Evolutionary conservation across 2,329 filamentous ascomycete genomes (phyloP), one percentile per base, ranked within the genome.

Genomic region (Ceratocystis ficicola): DNA sequence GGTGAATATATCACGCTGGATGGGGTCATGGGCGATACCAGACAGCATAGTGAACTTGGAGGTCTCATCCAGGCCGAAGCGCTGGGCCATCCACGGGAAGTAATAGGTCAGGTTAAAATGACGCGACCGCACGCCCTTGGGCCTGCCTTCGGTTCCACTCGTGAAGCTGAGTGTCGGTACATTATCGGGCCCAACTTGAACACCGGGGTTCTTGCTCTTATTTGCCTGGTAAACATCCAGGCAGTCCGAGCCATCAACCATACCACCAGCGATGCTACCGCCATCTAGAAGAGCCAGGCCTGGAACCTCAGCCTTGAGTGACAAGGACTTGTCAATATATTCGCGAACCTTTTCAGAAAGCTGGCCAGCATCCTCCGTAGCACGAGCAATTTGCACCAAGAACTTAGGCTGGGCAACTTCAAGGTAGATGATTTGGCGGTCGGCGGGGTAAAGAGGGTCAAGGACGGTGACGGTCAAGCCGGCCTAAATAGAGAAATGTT

Each of bases 1-100:
- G 0, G 88, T 97, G 74, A 96, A 92, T 65, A 96, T 95, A 73
- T 97, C 83, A 70, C 79, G 73, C 72, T 71, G 67, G n/a, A 69
- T 69, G 20, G 67, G 67, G 22, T 87, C 85, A 73, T 94, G 88
- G 2, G 89, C 88, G 71, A 96, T 95, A 60, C 92, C 92, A 62
- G 83, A 88, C 6, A 96, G 80, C 80, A 92, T 86, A 2, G 91
- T 90, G 72, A 95, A 96, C 69, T 81, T 83, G 73, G 86, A 86
- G 52, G 89, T 81, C 7, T 85, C 80, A 0, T 84, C 86, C 61
- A 95, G 80, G 62, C 84, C 79, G 74, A 97, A 97, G 1, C 79
- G 84, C 75, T 94, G 78, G 0, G 90, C 85, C 93, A 97, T 97
- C 92, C 91, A 97, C 22, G 86, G 85, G 73, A 93, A 95, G 77